Evolutionary conservation across 345 rosid species (phyloP).

Genomic region (Cardamine resedifolia): DNA sequence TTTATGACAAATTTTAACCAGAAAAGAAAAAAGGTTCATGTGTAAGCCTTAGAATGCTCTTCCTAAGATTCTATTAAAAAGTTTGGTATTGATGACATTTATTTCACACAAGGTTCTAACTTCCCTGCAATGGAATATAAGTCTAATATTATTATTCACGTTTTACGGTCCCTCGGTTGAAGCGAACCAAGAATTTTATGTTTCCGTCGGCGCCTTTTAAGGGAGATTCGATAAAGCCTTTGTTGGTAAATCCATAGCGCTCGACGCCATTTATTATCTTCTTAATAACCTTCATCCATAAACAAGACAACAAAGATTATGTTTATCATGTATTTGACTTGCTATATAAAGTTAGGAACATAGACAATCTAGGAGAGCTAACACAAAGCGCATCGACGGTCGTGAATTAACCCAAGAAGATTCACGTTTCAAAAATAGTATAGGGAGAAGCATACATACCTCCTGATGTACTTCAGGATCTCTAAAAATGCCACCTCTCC

Average conservation of each 20-base stretch:
- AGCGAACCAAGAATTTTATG: constrained; percentile 78
- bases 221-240: constrained; percentile 90
- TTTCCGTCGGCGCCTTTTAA: constrained; percentile 92
- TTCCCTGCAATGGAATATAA: constrained; percentile 1
- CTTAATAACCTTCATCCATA: constrained; percentile 64
- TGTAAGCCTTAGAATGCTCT: not conserved
- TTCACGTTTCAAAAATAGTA: no score
- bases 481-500: constrained; percentile 92
- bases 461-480: no score
- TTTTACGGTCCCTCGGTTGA: constrained; percentile 46
- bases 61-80: not conserved
- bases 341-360: not conserved
- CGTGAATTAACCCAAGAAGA: no score
- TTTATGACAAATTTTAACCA: constrained; percentile 6
- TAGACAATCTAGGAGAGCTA: not conserved
- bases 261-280: constrained; percentile 76
- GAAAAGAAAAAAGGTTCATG: not conserved
- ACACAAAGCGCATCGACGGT: not conserved
- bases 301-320: constrained; percentile 12
- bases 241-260: constrained; percentile 60
- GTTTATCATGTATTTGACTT: not conserved
- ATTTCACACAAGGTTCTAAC: not conserved
- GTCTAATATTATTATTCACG: constrained; percentile 23
- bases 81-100: not conserved
- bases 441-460: no score